Evolutionary conservation across 208 protist species (phyloP), one percentile per base, ranked within the genome.

Genomic region (Crithidia fasciculata): DNA sequence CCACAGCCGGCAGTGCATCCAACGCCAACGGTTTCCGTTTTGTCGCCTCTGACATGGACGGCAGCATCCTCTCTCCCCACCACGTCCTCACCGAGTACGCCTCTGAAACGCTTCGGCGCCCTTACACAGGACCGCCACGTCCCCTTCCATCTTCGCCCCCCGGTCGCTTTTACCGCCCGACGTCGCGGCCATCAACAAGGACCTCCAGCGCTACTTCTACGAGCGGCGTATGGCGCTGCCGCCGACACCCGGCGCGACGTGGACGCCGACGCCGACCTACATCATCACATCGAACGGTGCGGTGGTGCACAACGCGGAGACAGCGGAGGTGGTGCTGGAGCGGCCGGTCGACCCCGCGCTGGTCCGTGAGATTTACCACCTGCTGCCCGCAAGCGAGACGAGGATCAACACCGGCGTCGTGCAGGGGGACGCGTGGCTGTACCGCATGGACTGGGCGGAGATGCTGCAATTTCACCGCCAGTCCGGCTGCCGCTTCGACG

Each of bases 131-230:
- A 86, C 69, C 74, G 79, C 63, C 19, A 80, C 39, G 83, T 94
- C 5, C 86, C 90, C 61, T 73, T 93, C n/a, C 15, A 81, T 95
- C 66, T 87, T 95, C 54, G 90, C n/a, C 86, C 18, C 91, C 90
- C 6, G 90, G 86, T 4, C 87, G 87, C 36, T 81, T 79, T n/a
- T 84, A 84, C 69, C n/a, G n/a, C 78, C 75, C 0, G 82, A 85
- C 41, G 85, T 95, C 52, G 50, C 75, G 19, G 65, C 64, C 45
- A 82, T 90, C 39, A 84, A 84, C 57, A 69, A 73, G 9, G 19
- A 73, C 2, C 70, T 91, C 50, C 80, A 86, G 54, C 67, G 75
- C 18, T 89, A 72, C 62, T 76, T 85, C 40, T 65, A 76, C 61
- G 68, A 88, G 60, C 63, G 81, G 3, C 82, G 70, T n/a, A 78